These are phyloP conservation scores for Phytopythium vexans DNA, from an alignment of 352 stramenopile species.

Conservation along the genomic window DNA sequence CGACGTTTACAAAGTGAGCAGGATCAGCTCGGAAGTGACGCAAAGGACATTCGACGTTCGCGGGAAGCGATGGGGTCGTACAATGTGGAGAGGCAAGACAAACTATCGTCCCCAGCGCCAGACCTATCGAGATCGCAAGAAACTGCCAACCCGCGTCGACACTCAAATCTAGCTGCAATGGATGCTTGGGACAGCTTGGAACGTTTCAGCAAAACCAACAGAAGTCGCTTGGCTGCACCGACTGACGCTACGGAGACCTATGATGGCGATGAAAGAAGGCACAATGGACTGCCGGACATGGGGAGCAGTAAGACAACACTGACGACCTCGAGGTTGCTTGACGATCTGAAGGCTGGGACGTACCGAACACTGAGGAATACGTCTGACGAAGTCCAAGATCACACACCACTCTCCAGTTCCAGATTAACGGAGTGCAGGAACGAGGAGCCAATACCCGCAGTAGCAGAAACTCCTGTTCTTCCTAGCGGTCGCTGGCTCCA, in stretches of 20 bases:
- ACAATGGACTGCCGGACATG: not conserved
- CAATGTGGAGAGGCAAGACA: not conserved
- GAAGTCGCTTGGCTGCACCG: conserved; percentile 38
- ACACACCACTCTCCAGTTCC: not conserved
- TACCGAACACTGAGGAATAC: not conserved
- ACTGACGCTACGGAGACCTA: conserved; percentile 5
- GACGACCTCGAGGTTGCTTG: too few relatives aligned
- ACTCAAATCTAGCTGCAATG: not conserved
- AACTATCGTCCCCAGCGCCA: not conserved
- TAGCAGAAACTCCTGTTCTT: conserved; percentile 50
- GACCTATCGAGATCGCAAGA: not conserved
- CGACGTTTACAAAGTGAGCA: not conserved
- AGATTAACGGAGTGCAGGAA: not conserved
- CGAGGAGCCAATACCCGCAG: not conserved
- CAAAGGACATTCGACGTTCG: not conserved
- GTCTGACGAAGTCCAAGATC: not conserved
- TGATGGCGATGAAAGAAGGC: not conserved
- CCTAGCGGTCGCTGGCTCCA: conserved; percentile 55
- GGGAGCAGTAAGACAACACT: too few relatives aligned
- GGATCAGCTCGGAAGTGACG: not conserved
- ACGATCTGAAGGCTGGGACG: too few relatives aligned
- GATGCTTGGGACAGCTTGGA: conserved; percentile 66
- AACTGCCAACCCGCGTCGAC: not conserved
- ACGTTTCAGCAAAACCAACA: conserved; percentile 78
- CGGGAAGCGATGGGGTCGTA: not conserved